Evolutionary conservation across 2,329 filamentous ascomycete species (phyloP).

Genomic region (Fusarium lyarnte): DNA sequence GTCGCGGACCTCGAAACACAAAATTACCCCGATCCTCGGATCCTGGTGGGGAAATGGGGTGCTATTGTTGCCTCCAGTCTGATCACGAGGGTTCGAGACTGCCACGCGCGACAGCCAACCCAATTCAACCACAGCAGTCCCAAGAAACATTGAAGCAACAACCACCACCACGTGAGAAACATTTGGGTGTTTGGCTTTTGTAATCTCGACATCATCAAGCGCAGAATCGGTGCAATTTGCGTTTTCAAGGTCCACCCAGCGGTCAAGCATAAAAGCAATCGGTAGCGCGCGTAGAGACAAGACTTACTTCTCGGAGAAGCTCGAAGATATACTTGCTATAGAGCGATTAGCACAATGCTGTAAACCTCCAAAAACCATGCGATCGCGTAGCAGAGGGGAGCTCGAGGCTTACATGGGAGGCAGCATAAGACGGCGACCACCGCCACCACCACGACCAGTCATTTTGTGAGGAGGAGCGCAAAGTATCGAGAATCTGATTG

Average conservation of each 20-base stretch:
- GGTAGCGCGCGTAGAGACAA: background rate
- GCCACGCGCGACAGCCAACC: background rate
- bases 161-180: background rate
- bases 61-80: background rate
- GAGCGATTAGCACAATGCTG: conserved; percentile 33
- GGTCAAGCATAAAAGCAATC: conserved; percentile 14
- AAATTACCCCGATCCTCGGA: background rate
- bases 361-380: background rate
- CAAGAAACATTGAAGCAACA: background rate
- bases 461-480: conserved; percentile 48
- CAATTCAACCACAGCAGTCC: background rate
- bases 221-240: background rate
- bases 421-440: conserved; percentile 68
- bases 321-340: conserved; percentile 68
- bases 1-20: background rate
- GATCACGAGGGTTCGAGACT: background rate
- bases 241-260: conserved; percentile 28
- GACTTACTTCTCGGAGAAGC: conserved; percentile 73
- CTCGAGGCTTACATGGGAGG: conserved; percentile 60
- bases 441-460: conserved; percentile 68
- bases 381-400: conserved; percentile 31
- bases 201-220: background rate
- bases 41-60: background rate
- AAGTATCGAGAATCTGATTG: background rate
- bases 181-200: background rate